Percentiles rank a stretch among this genome's conserved stretches.
These are phyloP conservation scores for Colletotrichum cereale DNA, from an alignment of 2,329 filamentous ascomycete species.

Conservation along the genomic window DNA sequence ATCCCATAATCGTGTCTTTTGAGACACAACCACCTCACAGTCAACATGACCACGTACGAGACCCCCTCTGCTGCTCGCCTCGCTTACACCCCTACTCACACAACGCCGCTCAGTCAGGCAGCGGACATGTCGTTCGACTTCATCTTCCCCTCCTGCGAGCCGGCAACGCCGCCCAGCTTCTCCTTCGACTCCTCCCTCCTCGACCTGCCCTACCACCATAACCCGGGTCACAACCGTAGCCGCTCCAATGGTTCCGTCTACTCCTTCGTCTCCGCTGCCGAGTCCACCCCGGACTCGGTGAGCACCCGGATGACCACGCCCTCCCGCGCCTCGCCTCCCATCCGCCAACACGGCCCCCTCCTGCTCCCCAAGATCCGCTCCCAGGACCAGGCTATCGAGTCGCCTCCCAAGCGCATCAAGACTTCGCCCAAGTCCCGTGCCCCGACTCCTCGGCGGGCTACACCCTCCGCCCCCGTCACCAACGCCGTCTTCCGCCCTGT, in stretches of 20 bases:
- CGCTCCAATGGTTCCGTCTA: constrained; percentile 76
- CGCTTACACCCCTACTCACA: constrained; percentile 48
- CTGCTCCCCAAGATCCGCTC: constrained; percentile 87
- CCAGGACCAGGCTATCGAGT: constrained; percentile 82
- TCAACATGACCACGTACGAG: constrained; percentile 59
- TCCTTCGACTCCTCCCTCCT: constrained; percentile 69
- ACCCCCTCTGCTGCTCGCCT: constrained; percentile 20
- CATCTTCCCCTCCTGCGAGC: constrained; percentile 66
- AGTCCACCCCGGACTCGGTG: constrained; percentile 72
- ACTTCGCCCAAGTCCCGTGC: constrained; percentile 60
- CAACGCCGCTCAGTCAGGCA: constrained; percentile 63
- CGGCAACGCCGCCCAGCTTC: constrained; percentile 64
- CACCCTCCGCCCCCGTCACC: constrained; percentile 38
- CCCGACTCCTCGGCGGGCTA: constrained; percentile 41
- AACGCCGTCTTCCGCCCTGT: constrained; percentile 56
- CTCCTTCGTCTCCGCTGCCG: constrained; percentile 73
- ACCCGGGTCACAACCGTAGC: constrained; percentile 70
- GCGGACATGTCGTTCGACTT: constrained; percentile 73
- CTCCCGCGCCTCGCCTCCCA: constrained; percentile 73
- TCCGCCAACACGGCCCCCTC: constrained; percentile 82
- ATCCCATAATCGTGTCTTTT: constrained; percentile 41
- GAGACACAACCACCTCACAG: constrained; percentile 40
- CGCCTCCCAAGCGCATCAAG: constrained; percentile 68
- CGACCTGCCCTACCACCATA: constrained; percentile 61
- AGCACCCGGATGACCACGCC: constrained; percentile 78